Evolutionary conservation across 148 eudicot species (phyloP).

Genomic region (Silene latifolia): DNA sequence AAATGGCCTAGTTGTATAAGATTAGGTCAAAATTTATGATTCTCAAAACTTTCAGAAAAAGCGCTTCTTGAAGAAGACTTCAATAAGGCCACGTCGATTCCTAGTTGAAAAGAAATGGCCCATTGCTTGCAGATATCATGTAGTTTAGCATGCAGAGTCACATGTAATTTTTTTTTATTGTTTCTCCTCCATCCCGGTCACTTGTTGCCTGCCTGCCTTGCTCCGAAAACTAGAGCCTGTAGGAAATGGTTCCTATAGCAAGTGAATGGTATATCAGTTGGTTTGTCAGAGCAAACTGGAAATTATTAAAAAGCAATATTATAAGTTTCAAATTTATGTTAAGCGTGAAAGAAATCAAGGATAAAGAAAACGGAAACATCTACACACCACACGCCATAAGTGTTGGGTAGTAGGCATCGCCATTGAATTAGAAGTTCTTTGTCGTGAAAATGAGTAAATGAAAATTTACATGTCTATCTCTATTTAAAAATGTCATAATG

Average conservation of each 20-base stretch:
- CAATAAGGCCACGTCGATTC: constrained; percentile 22
- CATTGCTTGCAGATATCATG: constrained; percentile 9
- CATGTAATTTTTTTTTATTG: constrained; percentile 23
- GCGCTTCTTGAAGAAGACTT: constrained; percentile 4
- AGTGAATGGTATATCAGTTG: background rate
- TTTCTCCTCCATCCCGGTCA: constrained; percentile 21
- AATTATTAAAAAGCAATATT: background rate
- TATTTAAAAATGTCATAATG: too few relatives aligned
- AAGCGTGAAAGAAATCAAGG: background rate
- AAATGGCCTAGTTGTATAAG: constrained; percentile 25
- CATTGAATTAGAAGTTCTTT: too few relatives aligned
- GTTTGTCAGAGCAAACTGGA: background rate
- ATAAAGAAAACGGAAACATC: background rate
- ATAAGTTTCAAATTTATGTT: background rate
- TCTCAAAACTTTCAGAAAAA: constrained; percentile 20
- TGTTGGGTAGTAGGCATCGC: too few relatives aligned
- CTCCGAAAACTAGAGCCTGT: constrained; percentile 37
- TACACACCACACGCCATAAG: background rate
- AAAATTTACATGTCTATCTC: too few relatives aligned
- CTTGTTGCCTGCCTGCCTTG: constrained; percentile 37
- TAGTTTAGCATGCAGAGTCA: constrained; percentile 12
- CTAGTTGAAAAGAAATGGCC: constrained; percentile 21
- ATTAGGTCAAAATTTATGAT: constrained; percentile 33
- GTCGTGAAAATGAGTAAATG: too few relatives aligned
- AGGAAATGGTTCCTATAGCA: constrained; percentile 64